Evolutionary conservation across 2,329 filamentous ascomycete genomes (phyloP).

Genomic region (Aspergillus japonicus): DNA sequence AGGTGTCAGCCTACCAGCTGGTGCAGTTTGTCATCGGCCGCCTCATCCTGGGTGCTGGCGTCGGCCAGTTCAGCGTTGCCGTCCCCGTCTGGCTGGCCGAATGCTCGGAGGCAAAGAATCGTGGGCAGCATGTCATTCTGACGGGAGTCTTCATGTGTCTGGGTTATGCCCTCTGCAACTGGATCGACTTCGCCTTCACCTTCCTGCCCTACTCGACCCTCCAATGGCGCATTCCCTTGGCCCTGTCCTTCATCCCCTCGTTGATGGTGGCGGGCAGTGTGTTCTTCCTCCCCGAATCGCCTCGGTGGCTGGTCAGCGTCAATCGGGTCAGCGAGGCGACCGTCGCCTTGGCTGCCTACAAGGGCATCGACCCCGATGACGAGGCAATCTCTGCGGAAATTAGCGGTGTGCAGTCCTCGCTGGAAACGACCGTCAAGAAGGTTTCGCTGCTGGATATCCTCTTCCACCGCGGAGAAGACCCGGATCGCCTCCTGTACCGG

Average conservation of each 20-base stretch:
- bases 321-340: slow-evolving; percentile 19
- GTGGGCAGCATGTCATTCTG: slow-evolving; percentile 50
- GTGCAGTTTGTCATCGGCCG: slow-evolving; percentile 50
- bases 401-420: slow-evolving; percentile 18
- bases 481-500: slow-evolving; percentile 22
- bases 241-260: slow-evolving; percentile 55
- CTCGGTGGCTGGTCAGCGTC: slow-evolving; percentile 24
- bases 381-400: slow-evolving; percentile 19
- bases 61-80: slow-evolving; percentile 48
- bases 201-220: slow-evolving; percentile 42
- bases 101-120: slow-evolving; percentile 48
- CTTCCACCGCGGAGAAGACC: slow-evolving; percentile 11
- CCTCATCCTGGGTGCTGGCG: slow-evolving; percentile 50
- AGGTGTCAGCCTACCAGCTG: slow-evolving; percentile 45
- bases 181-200: slow-evolving; percentile 52
- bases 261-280: slow-evolving; percentile 49
- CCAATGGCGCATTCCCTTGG: slow-evolving; percentile 55
- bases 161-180: slow-evolving; percentile 32
- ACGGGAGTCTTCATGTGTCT: slow-evolving; percentile 47
- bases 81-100: slow-evolving; percentile 53
- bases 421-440: slow-evolving; percentile 17
- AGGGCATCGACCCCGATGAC: slow-evolving; percentile 11
- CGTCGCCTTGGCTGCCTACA: slow-evolving; percentile 16
- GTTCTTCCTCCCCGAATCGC: slow-evolving; percentile 53
- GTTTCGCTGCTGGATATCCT: slow-evolving; percentile 21